These are phyloP conservation scores for Strobilomyces confusus DNA, from an alignment of 768 basidiomycete genomes.

Conservation along the genomic window DNA sequence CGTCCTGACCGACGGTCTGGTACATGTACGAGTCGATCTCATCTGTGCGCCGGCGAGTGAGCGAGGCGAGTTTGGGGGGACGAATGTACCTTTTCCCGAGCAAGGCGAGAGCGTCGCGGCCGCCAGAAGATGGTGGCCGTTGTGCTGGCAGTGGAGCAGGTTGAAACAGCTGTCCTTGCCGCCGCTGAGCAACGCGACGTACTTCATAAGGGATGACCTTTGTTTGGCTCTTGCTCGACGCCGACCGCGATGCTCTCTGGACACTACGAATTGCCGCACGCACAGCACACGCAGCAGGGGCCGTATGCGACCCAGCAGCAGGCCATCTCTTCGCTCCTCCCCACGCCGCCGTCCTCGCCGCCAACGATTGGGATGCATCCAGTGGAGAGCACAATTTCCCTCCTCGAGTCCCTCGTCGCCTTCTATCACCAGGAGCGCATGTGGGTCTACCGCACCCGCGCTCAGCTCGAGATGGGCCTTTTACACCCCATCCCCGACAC, in stretches of 20 bases:
- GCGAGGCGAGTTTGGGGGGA: not conserved
- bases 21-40: conserved; percentile 98
- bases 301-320: conserved; percentile 23
- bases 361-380: conserved; percentile 30
- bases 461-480: conserved; percentile 50
- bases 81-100: conserved; percentile 69
- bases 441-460: conserved; percentile 68
- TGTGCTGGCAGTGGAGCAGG: conserved; percentile 79
- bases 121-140: conserved; percentile 84
- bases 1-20: conserved; percentile 98
- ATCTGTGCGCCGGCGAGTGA: conserved; percentile 48
- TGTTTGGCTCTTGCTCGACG: no score
- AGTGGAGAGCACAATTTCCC: conserved; percentile 47
- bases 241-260: conserved; percentile 68
- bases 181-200: conserved; percentile 91
- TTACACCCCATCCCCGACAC: conserved; percentile 15
- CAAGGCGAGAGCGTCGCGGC: conserved; percentile 85
- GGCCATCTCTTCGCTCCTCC: conserved; percentile 31
- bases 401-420: conserved; percentile 60
- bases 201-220: no score
- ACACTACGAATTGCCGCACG: conserved; percentile 20
- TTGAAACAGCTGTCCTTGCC: conserved; percentile 99
- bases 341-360: conserved; percentile 33
- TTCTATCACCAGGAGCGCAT: conserved; percentile 70
- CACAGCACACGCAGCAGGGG: conserved; percentile 26